phyloP scores from a whole-genome alignment of 345 rosid species.

The Citrus sinensis region DVS_A1.0 CM039164.1:25544001-25544500 shows the following conservation, averaged over 20 bases:
- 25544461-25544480: constrained; percentile 79
- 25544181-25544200: background rate
- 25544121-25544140: background rate
- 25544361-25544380: background rate
- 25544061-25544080: background rate
- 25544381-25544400: background rate
- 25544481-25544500: constrained; percentile 68
- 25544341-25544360: background rate
- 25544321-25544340: constrained; percentile 76
- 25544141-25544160: background rate
- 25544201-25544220: background rate
- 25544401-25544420: constrained; percentile 1
- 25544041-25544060: background rate
- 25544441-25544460: constrained; percentile 78
- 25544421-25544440: constrained; percentile 78
- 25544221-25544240: background rate
- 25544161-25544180: background rate
- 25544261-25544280: constrained; percentile 93
- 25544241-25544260: constrained; percentile 59
- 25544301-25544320: constrained; percentile 94
- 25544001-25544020: background rate
- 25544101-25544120: background rate
- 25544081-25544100: background rate
- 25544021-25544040: background rate
- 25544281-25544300: constrained; percentile 88